Evolutionary conservation across 331 rosid species (phyloP), one percentile per base, ranked within the genome.

Genomic region (Prunus yedoensis): DNA sequence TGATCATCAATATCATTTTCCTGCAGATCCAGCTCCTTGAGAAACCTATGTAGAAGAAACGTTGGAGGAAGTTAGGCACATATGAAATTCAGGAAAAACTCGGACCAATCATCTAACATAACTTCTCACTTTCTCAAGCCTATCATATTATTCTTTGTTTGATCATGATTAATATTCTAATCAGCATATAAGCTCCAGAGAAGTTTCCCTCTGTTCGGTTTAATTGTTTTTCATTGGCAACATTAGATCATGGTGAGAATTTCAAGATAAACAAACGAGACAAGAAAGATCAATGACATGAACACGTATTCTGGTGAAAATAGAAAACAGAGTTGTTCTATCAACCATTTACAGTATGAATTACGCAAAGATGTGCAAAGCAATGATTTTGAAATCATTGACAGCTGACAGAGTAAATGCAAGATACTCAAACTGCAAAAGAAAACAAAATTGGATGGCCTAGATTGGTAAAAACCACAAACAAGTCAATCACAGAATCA

Each of bases 11-110:
- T 87, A 57, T 95, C 99, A 81, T 90, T 92, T 79, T 95, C 99
- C 86, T 92, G 99, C 81, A 95, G 87, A 79, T 95, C 99, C 81
- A 95, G 87, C 86, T 90, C 99, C 88, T 88, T 81, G 62, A 95
- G 96, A 79, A 52, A 79, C 88, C 99, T 95, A 73, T 61, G 16
- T 32, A 56, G 16, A 59, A 51, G 6, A 53, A 73, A 54, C 54
- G 58, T 13, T 17, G 63, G 35, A 70, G 3, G n/a, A 70, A 21
- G 35, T 16, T 54, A 66, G 21, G 73, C 64, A 76, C 68, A 10
- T 58, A 38, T 1, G 28, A 65, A 21, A 5, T 41, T 21, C 59
- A 27, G 20, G 18, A 23, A 38, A 11, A 60, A 61, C 62, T 9
- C 30, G 30, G n/a, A n/a, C n/a, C n/a, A n/a, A n/a, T n/a, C n/a